Base-by-base conservation (phyloP, 192 early-diverging fungal genomes). In the Hyaloraphidium curvatum region DNA sequence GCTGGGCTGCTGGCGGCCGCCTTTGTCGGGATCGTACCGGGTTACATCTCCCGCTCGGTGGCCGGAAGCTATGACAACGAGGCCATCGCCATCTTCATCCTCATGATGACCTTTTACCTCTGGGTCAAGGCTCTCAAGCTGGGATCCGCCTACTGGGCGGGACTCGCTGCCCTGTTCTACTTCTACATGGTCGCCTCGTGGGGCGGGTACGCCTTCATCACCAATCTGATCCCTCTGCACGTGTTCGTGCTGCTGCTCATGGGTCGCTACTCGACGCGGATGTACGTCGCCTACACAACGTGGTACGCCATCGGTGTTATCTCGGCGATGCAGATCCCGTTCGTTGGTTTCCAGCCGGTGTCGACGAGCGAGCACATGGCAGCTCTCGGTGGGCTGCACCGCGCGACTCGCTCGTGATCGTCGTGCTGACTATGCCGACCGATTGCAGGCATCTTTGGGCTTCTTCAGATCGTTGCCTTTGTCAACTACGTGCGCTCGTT, bases 171-270 rank as follows among this genome's bases (percentile, higher is more conserved):
- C 0, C 62, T 92, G 29, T 89, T 86, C 57, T 99, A 99, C 72
- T 99, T 97, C 63, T 99, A 95, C 76, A 99, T 99, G 96, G 96
- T 99, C 1, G 81, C 90, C 11, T 84, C 93, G 11, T 99, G 96
- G 96, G 96, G 96, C 58, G 96, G 96, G 40, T 99, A 99, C 62
- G 94, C 94, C 39, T 99, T 99, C 60, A 97, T 99, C 57, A 99
- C 89, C 66, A 99, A 99, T 67, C 59, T 99, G 61, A 82, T 99
- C 29, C 96, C 96, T 27, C 72, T 99, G 30, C 96, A 99, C 60
- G 96, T 75, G 23, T 90, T 96, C 72, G 86, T 77, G 2, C 64
- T 99, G 54, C 69, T 96, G 55, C 63, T 85, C 39, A 99, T 99
- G 93, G 96, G 96, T 7, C 77, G 96, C 27, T 99, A 78, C 69